Conservation (phyloP, 164 flowering plant genomes). For the Kingdonia uniflora region DNA sequence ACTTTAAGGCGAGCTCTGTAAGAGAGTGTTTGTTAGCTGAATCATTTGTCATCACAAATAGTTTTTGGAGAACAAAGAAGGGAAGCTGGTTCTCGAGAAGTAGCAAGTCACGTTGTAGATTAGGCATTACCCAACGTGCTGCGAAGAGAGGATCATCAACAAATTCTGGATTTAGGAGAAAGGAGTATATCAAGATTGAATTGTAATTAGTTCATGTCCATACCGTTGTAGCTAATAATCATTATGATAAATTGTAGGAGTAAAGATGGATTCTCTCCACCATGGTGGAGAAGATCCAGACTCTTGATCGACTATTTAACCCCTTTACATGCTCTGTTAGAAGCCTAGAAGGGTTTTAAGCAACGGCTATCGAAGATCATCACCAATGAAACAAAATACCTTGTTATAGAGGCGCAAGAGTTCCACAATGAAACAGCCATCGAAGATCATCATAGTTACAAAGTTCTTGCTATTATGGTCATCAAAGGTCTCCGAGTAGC, state of each 20-base stretch:
- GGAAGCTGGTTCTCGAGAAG: slow-evolving; percentile 58
- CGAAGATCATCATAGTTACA: slow-evolving; percentile 21
- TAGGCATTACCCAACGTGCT: slow-evolving; percentile 31
- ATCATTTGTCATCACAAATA: background rate
- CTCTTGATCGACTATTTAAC: too few species aligned
- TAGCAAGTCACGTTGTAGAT: slow-evolving; percentile 38
- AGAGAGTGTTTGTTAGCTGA: background rate
- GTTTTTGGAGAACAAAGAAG: slow-evolving; percentile 9
- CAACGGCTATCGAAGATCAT: too few species aligned
- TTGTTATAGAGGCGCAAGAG: slow-evolving; percentile 13
- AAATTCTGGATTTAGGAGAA: background rate
- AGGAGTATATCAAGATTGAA: background rate
- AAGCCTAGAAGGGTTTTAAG: too few species aligned
- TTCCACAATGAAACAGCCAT: slow-evolving; percentile 22
- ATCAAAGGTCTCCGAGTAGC: slow-evolving; percentile 12
- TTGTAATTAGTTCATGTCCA: too few species aligned
- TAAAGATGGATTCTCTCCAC: too few species aligned
- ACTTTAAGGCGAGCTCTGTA: background rate
- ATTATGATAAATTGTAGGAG: too few species aligned
- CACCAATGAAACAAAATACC: too few species aligned
- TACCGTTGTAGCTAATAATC: too few species aligned
- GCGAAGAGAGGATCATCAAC: slow-evolving; percentile 39
- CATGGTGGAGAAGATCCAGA: too few species aligned
- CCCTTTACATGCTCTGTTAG: too few species aligned
- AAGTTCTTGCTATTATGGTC: slow-evolving; percentile 5